phyloP scores from a whole-genome alignment of 2,329 filamentous ascomycete genomes.

The Rasamsonia emersonii region DNA sequence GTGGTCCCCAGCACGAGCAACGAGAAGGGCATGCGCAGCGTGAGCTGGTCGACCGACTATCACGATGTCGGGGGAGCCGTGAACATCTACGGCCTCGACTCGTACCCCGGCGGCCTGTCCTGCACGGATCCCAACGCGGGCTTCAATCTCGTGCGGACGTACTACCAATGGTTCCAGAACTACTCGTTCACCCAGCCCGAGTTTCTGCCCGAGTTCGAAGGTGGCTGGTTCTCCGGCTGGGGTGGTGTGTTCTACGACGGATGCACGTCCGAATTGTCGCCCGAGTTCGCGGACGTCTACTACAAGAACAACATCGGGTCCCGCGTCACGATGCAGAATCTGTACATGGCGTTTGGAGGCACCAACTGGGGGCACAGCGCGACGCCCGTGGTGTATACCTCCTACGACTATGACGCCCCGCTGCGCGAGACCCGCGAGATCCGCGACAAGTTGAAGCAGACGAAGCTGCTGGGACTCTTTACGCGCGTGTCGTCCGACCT shows the following conservation, averaged over 20 bases:
- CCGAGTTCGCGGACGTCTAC: conserved; percentile 67
- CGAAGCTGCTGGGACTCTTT: conserved; percentile 38
- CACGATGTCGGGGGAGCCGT: conserved; percentile 45
- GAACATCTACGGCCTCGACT: conserved; percentile 60
- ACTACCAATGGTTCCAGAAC: conserved; percentile 51
- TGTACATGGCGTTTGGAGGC: conserved; percentile 73
- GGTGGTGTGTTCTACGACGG: conserved; percentile 61
- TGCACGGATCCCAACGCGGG: conserved; percentile 43
- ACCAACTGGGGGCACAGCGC: conserved; percentile 79
- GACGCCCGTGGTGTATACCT: conserved; percentile 56
- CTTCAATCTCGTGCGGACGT: conserved; percentile 44
- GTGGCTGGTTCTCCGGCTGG: conserved; percentile 64
- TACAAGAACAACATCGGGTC: conserved; percentile 67
- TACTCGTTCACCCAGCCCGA: conserved; percentile 46
- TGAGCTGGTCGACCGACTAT: conserved; percentile 50
- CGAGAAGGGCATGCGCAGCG: conserved; percentile 57
- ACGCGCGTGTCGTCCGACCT: conserved; percentile 44
- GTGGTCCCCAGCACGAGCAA: conserved; percentile 69
- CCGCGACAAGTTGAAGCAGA: conserved; percentile 68
- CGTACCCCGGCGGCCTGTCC: conserved; percentile 42
- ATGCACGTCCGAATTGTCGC: conserved; percentile 57
- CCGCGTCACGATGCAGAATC: conserved; percentile 59
- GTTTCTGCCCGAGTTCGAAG: conserved; percentile 56
- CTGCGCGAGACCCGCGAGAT: conserved; percentile 67
- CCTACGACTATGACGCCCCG: conserved; percentile 53